phyloP scores from a whole-genome alignment of 306 rosid species.

The Cyamopsis tetragonoloba region DNA sequence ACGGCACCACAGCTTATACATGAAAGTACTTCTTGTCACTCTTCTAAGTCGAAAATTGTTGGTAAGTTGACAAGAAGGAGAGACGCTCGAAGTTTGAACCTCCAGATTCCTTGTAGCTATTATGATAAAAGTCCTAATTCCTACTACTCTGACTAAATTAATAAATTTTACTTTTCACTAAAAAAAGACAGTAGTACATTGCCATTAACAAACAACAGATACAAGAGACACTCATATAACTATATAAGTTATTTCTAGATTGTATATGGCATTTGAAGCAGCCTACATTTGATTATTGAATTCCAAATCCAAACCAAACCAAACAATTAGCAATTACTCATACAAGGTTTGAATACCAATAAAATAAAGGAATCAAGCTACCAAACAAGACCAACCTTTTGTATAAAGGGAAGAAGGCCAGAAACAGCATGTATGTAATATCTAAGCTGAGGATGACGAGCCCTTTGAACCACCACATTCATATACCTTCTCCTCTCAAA shows the following conservation, averaged over 20 bases:
- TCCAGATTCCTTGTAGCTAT: not conserved
- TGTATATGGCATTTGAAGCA: not conserved
- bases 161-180: not conserved
- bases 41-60: not conserved
- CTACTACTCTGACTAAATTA: not conserved
- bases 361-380: not conserved
- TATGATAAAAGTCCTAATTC: not conserved
- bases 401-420: conserved; percentile 67
- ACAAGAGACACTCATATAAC: not conserved
- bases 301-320: conserved; percentile 16
- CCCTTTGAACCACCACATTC: conserved; percentile 83
- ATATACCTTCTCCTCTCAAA: conserved; percentile 84
- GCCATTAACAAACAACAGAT: not conserved
- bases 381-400: conserved; percentile 48
- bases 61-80: not conserved
- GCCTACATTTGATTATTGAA: conserved; percentile 14
- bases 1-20: not conserved
- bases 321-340: conserved; percentile 1
- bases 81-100: not conserved
- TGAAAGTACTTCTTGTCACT: not conserved
- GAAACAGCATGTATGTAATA: conserved; percentile 76
- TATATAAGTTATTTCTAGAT: not conserved
- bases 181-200: not conserved
- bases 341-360: not conserved
- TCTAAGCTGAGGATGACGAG: conserved; percentile 77